Evolutionary conservation across 176 grass and related monocot genomes (phyloP).

Genomic region (Oryza punctata): DNA sequence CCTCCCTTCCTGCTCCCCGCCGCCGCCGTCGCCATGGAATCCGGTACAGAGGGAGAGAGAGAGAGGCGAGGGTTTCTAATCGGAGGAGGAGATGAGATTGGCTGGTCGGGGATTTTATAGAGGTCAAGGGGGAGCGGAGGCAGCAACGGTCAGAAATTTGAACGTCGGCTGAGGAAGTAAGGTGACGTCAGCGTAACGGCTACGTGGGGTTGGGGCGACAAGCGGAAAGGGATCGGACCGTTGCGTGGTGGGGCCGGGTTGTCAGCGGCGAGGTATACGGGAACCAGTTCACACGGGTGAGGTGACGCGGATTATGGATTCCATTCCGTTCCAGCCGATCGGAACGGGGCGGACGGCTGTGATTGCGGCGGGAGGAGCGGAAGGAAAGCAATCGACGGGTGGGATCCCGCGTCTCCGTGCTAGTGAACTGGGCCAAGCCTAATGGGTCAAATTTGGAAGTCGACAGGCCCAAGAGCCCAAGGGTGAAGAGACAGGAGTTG

Average conservation of each 20-base stretch:
- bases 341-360: neutral
- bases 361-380: neutral
- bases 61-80: neutral
- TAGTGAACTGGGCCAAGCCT: too few species aligned
- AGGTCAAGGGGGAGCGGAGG: neutral
- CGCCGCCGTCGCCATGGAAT: slow-evolving; percentile 46
- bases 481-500: too few species aligned
- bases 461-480: too few species aligned
- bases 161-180: slow-evolving; percentile 22
- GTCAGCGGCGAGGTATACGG: neutral
- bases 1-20: slow-evolving; percentile 49
- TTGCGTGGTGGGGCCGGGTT: neutral
- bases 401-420: too few species aligned
- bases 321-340: neutral
- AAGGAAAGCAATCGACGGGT: too few species aligned
- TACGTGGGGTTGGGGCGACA: neutral
- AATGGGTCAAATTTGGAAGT: too few species aligned
- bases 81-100: neutral
- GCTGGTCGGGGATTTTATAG: slow-evolving; percentile 14
- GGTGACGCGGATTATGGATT: neutral
- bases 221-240: neutral
- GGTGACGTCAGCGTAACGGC: slow-evolving; percentile 36
- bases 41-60: neutral
- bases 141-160: slow-evolving; percentile 63
- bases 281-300: neutral